Evolutionary conservation across 2,329 filamentous ascomycete species (phyloP).

Genomic region (Xylariaceae sp.): DNA sequence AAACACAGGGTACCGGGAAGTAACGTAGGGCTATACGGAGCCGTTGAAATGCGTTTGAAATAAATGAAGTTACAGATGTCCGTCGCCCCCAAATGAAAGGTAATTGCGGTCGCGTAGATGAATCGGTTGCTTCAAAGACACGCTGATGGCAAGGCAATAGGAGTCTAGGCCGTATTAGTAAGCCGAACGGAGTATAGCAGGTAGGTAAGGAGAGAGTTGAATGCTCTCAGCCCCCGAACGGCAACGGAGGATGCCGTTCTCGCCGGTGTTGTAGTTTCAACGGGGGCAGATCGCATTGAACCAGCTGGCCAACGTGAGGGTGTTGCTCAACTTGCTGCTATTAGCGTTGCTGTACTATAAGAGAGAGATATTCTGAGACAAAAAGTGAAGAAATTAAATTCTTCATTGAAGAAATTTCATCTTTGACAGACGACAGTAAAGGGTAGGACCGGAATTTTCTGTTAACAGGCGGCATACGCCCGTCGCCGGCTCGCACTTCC

Average conservation of each 20-base stretch:
- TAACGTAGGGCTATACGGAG: constrained; percentile 10
- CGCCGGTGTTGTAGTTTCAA: background rate
- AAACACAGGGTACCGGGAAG: constrained; percentile 11
- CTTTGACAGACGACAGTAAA: background rate
- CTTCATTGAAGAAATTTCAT: background rate
- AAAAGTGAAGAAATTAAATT: background rate
- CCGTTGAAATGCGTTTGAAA: constrained; percentile 5
- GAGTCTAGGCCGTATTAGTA: background rate
- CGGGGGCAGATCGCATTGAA: constrained; percentile 14
- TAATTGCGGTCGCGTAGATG: constrained; percentile 2
- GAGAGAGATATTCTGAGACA: constrained; percentile 10
- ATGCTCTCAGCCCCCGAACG: constrained; percentile 6
- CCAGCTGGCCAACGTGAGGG: no score
- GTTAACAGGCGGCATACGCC: no score
- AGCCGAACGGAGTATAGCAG: background rate
- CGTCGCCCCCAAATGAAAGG: constrained; percentile 14
- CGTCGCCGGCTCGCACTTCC: no score
- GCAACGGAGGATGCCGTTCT: background rate
- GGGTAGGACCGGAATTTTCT: no score
- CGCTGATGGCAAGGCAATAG: background rate
- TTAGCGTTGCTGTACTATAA: background rate
- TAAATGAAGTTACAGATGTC: background rate
- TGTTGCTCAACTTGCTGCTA: no score
- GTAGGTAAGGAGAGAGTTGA: background rate
- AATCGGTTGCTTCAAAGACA: constrained; percentile 1